Conservation (phyloP, 768 basidiomycete genomes). For the Lepiota venenata region DNA sequence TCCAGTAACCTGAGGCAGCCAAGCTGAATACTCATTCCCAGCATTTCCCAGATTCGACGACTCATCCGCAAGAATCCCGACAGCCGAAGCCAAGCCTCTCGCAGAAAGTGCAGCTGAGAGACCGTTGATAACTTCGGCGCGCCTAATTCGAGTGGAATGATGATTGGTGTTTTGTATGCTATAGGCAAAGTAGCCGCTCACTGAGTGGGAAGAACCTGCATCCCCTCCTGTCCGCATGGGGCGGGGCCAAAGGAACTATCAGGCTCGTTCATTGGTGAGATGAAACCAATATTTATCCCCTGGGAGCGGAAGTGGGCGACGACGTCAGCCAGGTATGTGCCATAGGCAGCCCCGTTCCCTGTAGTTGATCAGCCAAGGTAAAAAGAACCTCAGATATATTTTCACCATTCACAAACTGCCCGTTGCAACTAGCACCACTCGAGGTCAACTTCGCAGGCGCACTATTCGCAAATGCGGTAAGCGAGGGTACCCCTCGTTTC, state of each 20-base stretch:
- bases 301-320: constrained; percentile 33
- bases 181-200: constrained; percentile 13
- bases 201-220: constrained; percentile 38
- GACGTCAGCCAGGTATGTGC: constrained; percentile 40
- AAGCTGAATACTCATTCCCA: constrained; percentile 27
- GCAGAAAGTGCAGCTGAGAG: constrained; percentile 30
- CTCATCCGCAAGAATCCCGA: constrained; percentile 41
- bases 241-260: constrained; percentile 35
- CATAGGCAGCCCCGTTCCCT: constrained; percentile 35
- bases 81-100: constrained; percentile 23
- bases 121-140: constrained; percentile 36
- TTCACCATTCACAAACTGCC: constrained; percentile 29
- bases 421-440: constrained; percentile 31
- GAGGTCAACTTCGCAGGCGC: constrained; percentile 34
- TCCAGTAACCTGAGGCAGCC: constrained; percentile 30
- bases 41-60: constrained; percentile 30
- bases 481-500: constrained; percentile 27
- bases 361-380: background rate
- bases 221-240: constrained; percentile 44
- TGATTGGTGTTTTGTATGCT: background rate
- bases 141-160: constrained; percentile 18
- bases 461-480: constrained; percentile 43
- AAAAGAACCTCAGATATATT: background rate
- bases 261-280: constrained; percentile 44
- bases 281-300: constrained; percentile 34